Evolutionary conservation across 2,329 filamentous ascomycete genomes (phyloP).

Genomic region (Colletotrichum paranaense): DNA sequence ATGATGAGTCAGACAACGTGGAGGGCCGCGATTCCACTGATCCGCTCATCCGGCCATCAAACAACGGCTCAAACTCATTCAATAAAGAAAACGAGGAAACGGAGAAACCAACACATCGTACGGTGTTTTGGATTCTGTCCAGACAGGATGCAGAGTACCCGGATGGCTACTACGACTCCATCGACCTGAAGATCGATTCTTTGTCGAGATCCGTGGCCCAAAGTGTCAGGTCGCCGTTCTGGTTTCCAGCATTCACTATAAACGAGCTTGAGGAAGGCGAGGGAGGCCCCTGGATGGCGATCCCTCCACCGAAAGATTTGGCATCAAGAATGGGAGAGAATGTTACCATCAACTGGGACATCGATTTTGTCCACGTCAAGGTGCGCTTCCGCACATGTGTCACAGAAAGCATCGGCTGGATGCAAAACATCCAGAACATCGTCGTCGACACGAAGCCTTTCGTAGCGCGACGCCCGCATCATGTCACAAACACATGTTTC

Average conservation of each 20-base stretch:
- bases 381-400: not conserved
- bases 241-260: not conserved
- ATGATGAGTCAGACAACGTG: not conserved
- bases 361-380: not conserved
- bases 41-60: not conserved
- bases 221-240: not conserved
- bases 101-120: not conserved
- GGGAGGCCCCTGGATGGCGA: not conserved
- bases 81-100: not conserved
- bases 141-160: not conserved
- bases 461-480: not conserved
- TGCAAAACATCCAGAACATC: not conserved
- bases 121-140: not conserved
- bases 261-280: not conserved
- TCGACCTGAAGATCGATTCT: not conserved
- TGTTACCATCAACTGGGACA: not conserved
- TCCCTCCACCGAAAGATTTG: not conserved
- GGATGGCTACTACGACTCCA: not conserved
- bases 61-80: not conserved
- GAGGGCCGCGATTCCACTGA: not conserved
- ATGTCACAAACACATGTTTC: not conserved
- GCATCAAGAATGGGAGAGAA: not conserved
- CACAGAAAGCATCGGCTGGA: not conserved
- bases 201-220: not conserved
- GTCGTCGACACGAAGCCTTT: not conserved